Conservation (phyloP, 371 early-diverging fungal species). For the Circinella minor region DNA sequence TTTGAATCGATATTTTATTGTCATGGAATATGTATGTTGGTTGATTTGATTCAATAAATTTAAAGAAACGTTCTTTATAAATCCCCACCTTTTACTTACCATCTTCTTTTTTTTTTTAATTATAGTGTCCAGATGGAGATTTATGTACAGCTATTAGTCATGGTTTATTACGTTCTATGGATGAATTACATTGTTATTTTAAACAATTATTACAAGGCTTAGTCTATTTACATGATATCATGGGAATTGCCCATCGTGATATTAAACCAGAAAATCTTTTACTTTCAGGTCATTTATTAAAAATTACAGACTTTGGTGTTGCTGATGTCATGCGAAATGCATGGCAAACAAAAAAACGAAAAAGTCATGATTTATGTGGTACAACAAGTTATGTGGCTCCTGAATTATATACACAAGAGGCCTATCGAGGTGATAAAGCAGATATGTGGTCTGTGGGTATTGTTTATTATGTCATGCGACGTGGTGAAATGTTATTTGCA, state of each 20-base stretch:
- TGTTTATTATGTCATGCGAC: slow-evolving; percentile 80
- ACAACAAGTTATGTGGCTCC: slow-evolving; percentile 91
- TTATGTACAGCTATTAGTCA: slow-evolving; percentile 41
- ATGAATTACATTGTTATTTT: slow-evolving; percentile 51
- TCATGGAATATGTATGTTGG: slow-evolving; percentile 85
- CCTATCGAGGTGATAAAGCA: slow-evolving; percentile 75
- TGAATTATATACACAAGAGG: slow-evolving; percentile 58
- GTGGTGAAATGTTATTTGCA: slow-evolving; percentile 69
- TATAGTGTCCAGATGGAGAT: slow-evolving; percentile 55
- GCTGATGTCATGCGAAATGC: slow-evolving; percentile 87
- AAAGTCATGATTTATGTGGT: slow-evolving; percentile 81
- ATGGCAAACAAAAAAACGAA: slow-evolving; percentile 70
- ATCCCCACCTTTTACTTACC: too few species aligned
- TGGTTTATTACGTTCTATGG: slow-evolving; percentile 28
- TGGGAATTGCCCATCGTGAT: slow-evolving; percentile 66
- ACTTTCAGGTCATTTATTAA: slow-evolving; percentile 48
- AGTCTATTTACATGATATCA: slow-evolving; percentile 56
- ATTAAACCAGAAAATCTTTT: slow-evolving; percentile 68
- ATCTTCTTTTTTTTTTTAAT: too few species aligned
- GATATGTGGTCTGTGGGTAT: slow-evolving; percentile 88
- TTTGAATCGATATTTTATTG: slow-evolving; percentile 83
- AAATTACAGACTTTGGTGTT: slow-evolving; percentile 93
- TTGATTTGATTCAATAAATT: too few species aligned
- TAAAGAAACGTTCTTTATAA: too few species aligned
- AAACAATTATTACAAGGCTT: slow-evolving; percentile 91